phyloP scores from a whole-genome alignment of 1,139 yeast genomes.

The Yamadazyma sp. region DNA sequence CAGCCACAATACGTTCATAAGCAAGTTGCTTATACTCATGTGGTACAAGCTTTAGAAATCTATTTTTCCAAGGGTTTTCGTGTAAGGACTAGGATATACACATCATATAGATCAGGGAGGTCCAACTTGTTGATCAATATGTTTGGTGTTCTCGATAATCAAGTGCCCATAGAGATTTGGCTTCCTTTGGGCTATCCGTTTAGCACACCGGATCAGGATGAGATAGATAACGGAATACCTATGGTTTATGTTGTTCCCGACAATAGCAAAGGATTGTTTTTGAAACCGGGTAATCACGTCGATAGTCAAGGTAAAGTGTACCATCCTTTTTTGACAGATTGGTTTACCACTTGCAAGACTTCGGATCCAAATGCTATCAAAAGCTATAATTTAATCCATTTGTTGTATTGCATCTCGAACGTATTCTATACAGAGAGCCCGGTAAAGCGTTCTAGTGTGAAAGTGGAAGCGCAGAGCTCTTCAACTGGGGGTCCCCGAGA shows the following conservation, averaged over 20 bases:
- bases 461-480: neutral
- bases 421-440: slow-evolving; percentile 44
- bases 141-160: slow-evolving; percentile 48
- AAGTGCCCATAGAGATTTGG: slow-evolving; percentile 72
- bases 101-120: slow-evolving; percentile 54
- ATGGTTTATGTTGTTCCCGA: slow-evolving; percentile 58
- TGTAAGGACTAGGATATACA: slow-evolving; percentile 72
- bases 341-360: slow-evolving; percentile 41
- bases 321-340: slow-evolving; percentile 63
- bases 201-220: slow-evolving; percentile 15
- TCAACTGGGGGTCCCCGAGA: too few relatives aligned
- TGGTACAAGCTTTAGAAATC: slow-evolving; percentile 52
- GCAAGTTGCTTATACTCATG: slow-evolving; percentile 59
- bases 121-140: slow-evolving; percentile 62
- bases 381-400: slow-evolving; percentile 35
- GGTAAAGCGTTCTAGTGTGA: neutral
- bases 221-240: slow-evolving; percentile 51
- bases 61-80: slow-evolving; percentile 41
- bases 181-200: slow-evolving; percentile 70
- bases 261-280: slow-evolving; percentile 31
- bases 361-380: slow-evolving; percentile 10
- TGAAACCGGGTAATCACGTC: slow-evolving; percentile 64
- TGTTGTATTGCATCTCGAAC: slow-evolving; percentile 37
- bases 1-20: slow-evolving; percentile 55
- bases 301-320: slow-evolving; percentile 76